Evolutionary conservation across 805 yeast species (phyloP).

Genomic region (Pichia gijzeniarum): DNA sequence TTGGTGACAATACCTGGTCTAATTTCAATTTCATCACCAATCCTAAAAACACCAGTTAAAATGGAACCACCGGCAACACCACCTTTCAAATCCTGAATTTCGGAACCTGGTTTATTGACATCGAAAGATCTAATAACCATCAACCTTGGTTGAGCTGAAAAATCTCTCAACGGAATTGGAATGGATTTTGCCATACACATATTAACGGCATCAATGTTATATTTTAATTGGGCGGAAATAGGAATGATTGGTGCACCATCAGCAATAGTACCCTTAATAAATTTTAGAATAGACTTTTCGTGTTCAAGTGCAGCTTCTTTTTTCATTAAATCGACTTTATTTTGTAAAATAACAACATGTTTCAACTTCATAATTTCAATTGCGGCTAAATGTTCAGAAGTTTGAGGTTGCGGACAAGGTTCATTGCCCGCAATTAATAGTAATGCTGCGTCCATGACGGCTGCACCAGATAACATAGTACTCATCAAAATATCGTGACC

Average conservation of each 20-base stretch:
- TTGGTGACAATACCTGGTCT: conserved; percentile 99
- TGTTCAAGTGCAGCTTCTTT: conserved; percentile 96
- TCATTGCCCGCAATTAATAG: conserved; percentile 96
- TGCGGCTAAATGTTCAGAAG: conserved; percentile 98
- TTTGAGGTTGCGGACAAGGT: conserved; percentile 99
- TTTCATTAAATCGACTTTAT: conserved; percentile 97
- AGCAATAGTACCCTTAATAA: conserved; percentile 96
- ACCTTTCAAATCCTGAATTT: conserved; percentile 93
- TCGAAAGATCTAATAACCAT: conserved; percentile 98
- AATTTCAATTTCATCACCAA: conserved; percentile 97
- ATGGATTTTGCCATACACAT: conserved; percentile 91
- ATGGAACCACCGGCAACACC: conserved; percentile 99
- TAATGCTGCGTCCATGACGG: conserved; percentile 99
- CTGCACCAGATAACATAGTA: conserved; percentile 99
- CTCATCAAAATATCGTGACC: conserved; percentile 99
- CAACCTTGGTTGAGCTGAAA: conserved; percentile 85
- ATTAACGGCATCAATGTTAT: conserved; percentile 97
- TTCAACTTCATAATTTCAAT: conserved; percentile 98
- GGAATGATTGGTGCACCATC: conserved; percentile 99
- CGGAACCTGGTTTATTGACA: conserved; percentile 98
- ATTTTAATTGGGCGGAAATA: conserved; percentile 96
- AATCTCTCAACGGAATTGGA: conserved; percentile 96
- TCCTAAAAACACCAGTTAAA: conserved; percentile 90
- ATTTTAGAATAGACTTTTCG: conserved; percentile 83
- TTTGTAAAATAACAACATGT: conserved; percentile 93